Evolutionary conservation across 176 grass and related monocot species (phyloP), one percentile per base, ranked within the genome.

Genomic region (Echinochloa phyllopogon): DNA sequence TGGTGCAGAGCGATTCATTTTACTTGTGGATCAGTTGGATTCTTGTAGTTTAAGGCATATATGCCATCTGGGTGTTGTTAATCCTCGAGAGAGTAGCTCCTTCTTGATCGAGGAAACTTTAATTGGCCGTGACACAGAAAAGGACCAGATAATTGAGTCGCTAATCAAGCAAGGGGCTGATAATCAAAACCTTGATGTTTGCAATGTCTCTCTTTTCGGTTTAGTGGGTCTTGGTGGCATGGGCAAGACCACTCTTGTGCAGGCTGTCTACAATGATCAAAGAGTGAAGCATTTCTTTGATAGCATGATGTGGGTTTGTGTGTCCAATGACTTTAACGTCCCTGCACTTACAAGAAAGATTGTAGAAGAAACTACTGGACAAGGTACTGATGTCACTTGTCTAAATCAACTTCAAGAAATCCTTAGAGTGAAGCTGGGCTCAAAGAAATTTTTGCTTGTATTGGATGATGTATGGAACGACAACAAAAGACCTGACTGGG

Each of bases 171-270:
- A 56, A 56, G 20, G 20, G 6, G 20, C 16, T 23, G 55, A 57
- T 57, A 23, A 57, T n/a, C 55, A 57, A 18, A 23, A 57, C 17
- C 20, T 1, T 8, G 17, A 57, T 0, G 20, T 21, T 21, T 57
- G 55, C 6, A 57, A 23, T 18, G 20, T 57, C 18, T n/a, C 6
- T 6, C 20, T 23, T 21, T 21, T 57, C n/a, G 55, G 4, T 57
- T n/a, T 57, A 23, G 21, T 57, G 55, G 55, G 55, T 23, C 21
- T 57, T n/a, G 55, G 18, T 57, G 55, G 55, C 21, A 21, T 87
- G 76, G 84, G 84, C 69, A 87, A 87, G 61, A 87, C 84, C 3
- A 87, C 84, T 50, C 47, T 87, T 57, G 55, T 20, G 1, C 55
- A 57, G 17, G 4, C 55, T n/a, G 55, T n/a, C 1, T 57, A n/a